Conservation (phyloP, 257 asterid genomes). For the Nicotiana noctiflora region DNA sequence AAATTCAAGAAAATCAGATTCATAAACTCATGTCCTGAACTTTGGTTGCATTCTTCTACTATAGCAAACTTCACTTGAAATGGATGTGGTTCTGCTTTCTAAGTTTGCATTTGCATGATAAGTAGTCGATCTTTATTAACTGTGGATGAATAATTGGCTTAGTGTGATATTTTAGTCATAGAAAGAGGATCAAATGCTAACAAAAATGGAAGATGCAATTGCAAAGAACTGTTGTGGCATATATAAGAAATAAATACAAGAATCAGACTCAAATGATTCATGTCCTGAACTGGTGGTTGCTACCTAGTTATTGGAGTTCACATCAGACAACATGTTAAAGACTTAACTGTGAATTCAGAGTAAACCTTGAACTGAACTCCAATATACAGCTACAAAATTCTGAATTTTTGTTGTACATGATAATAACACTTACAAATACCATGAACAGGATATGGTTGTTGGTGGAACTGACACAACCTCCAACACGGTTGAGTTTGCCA, state of each 20-base stretch:
- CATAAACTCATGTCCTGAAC: no score
- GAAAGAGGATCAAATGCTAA: background rate
- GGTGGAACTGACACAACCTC: no score
- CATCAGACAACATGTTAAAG: no score
- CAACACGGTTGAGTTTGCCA: no score
- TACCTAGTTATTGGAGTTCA: no score
- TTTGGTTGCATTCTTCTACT: background rate
- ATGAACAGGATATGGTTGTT: no score
- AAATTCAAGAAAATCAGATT: no score
- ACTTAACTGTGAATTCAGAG: no score
- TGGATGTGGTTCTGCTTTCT: background rate
- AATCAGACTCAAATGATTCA: background rate
- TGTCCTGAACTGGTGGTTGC: background rate
- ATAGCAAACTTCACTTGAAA: background rate
- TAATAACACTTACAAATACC: no score
- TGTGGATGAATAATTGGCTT: background rate
- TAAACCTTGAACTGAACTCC: no score
- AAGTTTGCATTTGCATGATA: background rate
- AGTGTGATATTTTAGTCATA: background rate
- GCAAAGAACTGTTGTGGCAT: background rate
- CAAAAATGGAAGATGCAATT: background rate
- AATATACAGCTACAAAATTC: no score
- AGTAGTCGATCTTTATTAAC: background rate
- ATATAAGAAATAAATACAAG: background rate
- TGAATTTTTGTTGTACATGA: no score